These are phyloP conservation scores for Chytriomyces confervae DNA, from an alignment of 192 early-diverging fungal species.

Conservation along the genomic window DNA sequence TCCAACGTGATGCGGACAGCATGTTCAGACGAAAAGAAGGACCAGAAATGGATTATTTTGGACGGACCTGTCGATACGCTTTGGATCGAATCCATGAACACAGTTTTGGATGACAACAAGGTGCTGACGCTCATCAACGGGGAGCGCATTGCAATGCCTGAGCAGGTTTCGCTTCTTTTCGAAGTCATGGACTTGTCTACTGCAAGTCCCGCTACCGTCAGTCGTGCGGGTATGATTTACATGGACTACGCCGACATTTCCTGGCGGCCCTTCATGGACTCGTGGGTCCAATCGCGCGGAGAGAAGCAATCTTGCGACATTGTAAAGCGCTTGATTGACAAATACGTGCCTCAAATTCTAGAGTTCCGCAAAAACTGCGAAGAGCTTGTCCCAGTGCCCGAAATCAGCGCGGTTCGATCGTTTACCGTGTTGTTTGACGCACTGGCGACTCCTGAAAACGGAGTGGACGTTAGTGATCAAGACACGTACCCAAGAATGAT, in stretches of 20 bases:
- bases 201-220: conserved; percentile 65
- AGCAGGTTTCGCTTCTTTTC: conserved; percentile 64
- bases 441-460: conserved; percentile 57
- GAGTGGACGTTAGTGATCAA: conserved; percentile 53
- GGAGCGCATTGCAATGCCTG: conserved; percentile 62
- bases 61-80: conserved; percentile 69
- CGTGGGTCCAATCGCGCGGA: conserved; percentile 49
- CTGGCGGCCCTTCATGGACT: conserved; percentile 61
- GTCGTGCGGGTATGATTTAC: conserved; percentile 64
- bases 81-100: conserved; percentile 72
- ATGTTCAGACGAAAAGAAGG: conserved; percentile 62
- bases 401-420: conserved; percentile 52
- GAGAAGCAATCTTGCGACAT: conserved; percentile 54
- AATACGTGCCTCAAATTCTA: conserved; percentile 53
- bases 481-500: conserved; percentile 59
- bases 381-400: conserved; percentile 60
- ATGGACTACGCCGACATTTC: conserved; percentile 61
- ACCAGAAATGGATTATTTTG: conserved; percentile 68
- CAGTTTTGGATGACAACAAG: conserved; percentile 68
- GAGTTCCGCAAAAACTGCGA: conserved; percentile 57
- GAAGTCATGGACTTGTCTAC: conserved; percentile 67
- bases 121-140: conserved; percentile 67
- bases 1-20: conserved; percentile 59
- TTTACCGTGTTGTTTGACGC: conserved; percentile 59
- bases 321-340: conserved; percentile 51